Evolutionary conservation across 805 yeast species (phyloP), one percentile per base, ranked within the genome.

Genomic region (Candida vartiovaarae): DNA sequence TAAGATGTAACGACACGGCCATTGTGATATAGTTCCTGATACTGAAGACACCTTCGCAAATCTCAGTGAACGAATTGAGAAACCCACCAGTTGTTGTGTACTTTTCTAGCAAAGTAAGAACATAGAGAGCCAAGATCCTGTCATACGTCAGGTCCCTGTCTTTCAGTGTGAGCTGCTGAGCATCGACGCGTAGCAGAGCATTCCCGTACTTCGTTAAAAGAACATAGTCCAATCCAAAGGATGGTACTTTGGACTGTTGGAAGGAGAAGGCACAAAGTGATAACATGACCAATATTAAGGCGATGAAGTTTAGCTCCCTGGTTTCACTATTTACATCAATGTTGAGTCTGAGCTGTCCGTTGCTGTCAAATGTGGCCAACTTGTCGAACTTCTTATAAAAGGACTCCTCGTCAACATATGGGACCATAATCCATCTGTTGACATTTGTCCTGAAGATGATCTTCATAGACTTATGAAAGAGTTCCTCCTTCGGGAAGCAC

Each of bases 41-140:
- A 29, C 27, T 43, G n/a, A 48, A 32, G 7, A 46, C 36, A 1
- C 46, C 41, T 23, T 48, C 52, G 36, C 47, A 45, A 4, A 48
- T 45, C 33, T 48, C 49, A n/a, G 45, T 42, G 31, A 45, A 23
- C n/a, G 35, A 27, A 6, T 41, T 40, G 38, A 48, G 30, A 33
- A 48, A 45, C 15, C 52, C 52, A 6, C 49, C 52, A 40, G 41
- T 34, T 7, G 52, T 43, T 1, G 49, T 45, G 36, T 48, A 45
- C 20, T 43, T 48, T 39, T 48, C 52, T 36, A 48, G n/a, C n/a
- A 48, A 27, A 25, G 43, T 28, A 15, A 41, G 34, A 4, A 32
- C 29, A 33, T 29, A 48, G 27, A 39, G 36, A n/a, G 42, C 33
- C 6, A 41, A 34, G 10, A 48, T 36, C 11, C 34, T 39, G 4